Percentiles rank a stretch among this genome's conserved stretches.
Conservation (phyloP, 169 alveolate genomes). For the Miamiensis avidus region DNA sequence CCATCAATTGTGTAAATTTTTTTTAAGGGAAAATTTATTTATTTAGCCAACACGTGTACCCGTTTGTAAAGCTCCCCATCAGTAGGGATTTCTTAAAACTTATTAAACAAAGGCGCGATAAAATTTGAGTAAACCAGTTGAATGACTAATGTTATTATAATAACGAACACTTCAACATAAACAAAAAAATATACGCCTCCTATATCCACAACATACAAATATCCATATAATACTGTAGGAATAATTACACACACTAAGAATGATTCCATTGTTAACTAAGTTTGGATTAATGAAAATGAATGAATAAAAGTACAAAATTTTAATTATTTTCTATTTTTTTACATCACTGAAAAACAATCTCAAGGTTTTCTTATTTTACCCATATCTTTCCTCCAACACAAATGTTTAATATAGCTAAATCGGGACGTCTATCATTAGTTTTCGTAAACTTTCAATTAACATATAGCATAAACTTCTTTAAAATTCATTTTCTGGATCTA, state of each 20-base stretch:
- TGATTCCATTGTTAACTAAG: conserved; percentile 62
- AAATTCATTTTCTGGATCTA: conserved; percentile 32
- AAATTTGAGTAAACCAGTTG: conserved; percentile 87
- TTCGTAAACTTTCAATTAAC: conserved; percentile 39
- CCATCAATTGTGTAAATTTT: conserved; percentile 93
- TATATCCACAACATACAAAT: conserved; percentile 84
- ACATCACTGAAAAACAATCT: conserved; percentile 77
- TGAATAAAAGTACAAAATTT: no score
- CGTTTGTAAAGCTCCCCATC: conserved; percentile 84
- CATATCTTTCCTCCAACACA: conserved; percentile 89
- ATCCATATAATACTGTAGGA: conserved; percentile 66
- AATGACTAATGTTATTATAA: conserved; percentile 76
- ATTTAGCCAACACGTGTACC: conserved; percentile 80
- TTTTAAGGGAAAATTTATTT: conserved; percentile 87
- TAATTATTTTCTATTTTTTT: no score
- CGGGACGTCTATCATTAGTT: conserved; percentile 64
- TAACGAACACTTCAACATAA: conserved; percentile 79
- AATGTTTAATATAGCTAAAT: conserved; percentile 81
- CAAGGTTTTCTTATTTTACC: conserved; percentile 86
- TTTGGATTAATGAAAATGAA: neutral
- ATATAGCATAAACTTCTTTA: conserved; percentile 40
- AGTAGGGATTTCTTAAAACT: conserved; percentile 89
- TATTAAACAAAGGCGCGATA: conserved; percentile 94
- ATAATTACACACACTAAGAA: conserved; percentile 67
- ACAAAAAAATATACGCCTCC: conserved; percentile 92